phyloP scores from a whole-genome alignment of 371 early-diverging fungal genomes.

The Mortierella sp. region DNA sequence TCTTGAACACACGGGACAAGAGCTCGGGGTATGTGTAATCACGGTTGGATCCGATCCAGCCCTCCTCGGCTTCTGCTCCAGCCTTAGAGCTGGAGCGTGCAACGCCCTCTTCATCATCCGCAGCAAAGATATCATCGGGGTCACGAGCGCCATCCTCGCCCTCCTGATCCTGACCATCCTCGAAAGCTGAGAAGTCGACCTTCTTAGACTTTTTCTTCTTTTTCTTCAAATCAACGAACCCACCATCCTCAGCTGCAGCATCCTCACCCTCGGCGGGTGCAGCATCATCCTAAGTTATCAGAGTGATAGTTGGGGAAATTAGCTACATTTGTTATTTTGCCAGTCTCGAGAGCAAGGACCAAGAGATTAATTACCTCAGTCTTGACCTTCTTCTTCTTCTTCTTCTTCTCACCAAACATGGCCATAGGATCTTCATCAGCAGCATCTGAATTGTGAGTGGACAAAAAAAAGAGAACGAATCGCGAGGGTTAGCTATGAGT shows the following conservation, averaged over 20 bases:
- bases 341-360: background rate
- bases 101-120: constrained; percentile 73
- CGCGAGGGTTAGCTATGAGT: background rate
- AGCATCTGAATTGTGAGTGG: constrained; percentile 27
- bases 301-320: too few relatives aligned
- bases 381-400: constrained; percentile 92
- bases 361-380: constrained; percentile 55
- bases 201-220: constrained; percentile 95
- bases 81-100: constrained; percentile 62
- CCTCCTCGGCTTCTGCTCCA: constrained; percentile 67
- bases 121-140: constrained; percentile 58
- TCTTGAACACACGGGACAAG: constrained; percentile 92
- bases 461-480: background rate
- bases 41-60: constrained; percentile 91
- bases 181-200: constrained; percentile 88
- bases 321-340: too few relatives aligned
- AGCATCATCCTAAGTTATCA: constrained; percentile 43
- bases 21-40: constrained; percentile 96
- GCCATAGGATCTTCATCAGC: constrained; percentile 77
- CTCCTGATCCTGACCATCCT: constrained; percentile 75
- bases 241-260: constrained; percentile 60
- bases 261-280: constrained; percentile 61
- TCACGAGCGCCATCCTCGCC: constrained; percentile 58
- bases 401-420: constrained; percentile 88
- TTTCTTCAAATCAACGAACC: constrained; percentile 84